Base-by-base conservation (phyloP, 2,329 filamentous ascomycete genomes). In the Talaromyces sp. region DNA sequence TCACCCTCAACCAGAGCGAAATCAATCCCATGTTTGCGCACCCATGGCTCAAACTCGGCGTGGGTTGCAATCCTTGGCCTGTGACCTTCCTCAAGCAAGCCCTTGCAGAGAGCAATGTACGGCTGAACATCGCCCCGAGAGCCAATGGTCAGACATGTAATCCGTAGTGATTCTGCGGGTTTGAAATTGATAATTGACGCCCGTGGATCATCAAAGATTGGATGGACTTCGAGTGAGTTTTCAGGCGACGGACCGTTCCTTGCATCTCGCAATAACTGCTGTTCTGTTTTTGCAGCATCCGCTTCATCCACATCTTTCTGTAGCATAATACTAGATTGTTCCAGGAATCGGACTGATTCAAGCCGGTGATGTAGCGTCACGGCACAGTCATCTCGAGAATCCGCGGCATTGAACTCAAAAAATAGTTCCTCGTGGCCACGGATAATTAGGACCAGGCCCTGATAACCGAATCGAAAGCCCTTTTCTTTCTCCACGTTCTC, bases 71-170 rank as follows among this genome's bases (percentile, higher is more conserved):
- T 99, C 65, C 86, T 88, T 17, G 90, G 85, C 64, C 84, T 86
- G 75, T 99, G 95, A 0, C 95, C 95, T 67, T 99, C 93, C 0
- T 88, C 90, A 49, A 96, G 75, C 1, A 99, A 80, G 0, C 91
- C 92, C 72, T 96, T 97, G 78, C 95, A 97, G 0, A 99, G 81
- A 0, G 95, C 92, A 72, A 99, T 98, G 73, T 98, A 99, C 0
- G 95, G 95, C 73, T 99, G 95, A 4, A 99, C 93, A 72, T 99
- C 95, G 27, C 95, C 95, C 62, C 95, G 85, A 13, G 93, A 97
- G 17, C 95, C 95, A 65, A 99, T 99, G 0, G 95, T 99, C 42
- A 99, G 80, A 72, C 95, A 99, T 1, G 93, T 96, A 63, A 99
- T 90, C 22, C 83, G 88, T 72, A 99, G 80, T 2, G 93, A 81